Base-by-base conservation (phyloP, 805 yeast species). In the Deakozyma indianensis region DNA sequence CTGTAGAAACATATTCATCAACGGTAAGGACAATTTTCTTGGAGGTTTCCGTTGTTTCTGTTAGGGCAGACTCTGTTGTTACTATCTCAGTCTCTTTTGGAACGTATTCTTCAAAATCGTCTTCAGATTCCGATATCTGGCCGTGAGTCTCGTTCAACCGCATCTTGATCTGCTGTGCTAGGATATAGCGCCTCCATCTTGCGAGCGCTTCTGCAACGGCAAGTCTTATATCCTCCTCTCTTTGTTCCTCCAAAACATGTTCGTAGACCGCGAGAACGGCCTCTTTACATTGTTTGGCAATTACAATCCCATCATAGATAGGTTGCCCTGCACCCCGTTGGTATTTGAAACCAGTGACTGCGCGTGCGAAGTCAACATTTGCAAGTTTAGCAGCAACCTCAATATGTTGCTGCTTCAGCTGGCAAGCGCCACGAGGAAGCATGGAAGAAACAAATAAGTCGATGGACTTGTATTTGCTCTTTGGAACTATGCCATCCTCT, bases 271-370 rank as follows among this genome's bases (percentile, higher is more conserved):
- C 62, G 22, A 62, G 53, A 32, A 84, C 67, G 0, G 87, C 88
- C 32, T 78, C 85, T 47, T 66, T 64, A 49, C 63, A 76, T 54
- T 78, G 80, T 22, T 56, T 56, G 3, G 83, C 80, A 3, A 87
- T 80, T 1, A 92, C 80, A 22, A 86, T 73, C 2, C 97, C 97
- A 3, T 78, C 77, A 38, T 77, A 71, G 45, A 68, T 66, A 0
- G 94, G 90, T 9, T 76, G 78, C 3, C 56, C 47, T 7, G 54
- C 56, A 3, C 48, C 43, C 3, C 48, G 44, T 5, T 50, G 72
- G 62, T 83, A 92, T 46, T 85, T 92, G 63, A 92, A 90, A 0
- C 88, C 85, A 2, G 80, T 79, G 1, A 87, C 88, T 0, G 96
- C 97, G 42, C 77, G 79, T 0, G 95, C 96, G 64, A 70, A 86